These are phyloP conservation scores for Gnaphalium uliginosum DNA, from an alignment of 129 eudicot genomes.

Conservation along the genomic window DNA sequence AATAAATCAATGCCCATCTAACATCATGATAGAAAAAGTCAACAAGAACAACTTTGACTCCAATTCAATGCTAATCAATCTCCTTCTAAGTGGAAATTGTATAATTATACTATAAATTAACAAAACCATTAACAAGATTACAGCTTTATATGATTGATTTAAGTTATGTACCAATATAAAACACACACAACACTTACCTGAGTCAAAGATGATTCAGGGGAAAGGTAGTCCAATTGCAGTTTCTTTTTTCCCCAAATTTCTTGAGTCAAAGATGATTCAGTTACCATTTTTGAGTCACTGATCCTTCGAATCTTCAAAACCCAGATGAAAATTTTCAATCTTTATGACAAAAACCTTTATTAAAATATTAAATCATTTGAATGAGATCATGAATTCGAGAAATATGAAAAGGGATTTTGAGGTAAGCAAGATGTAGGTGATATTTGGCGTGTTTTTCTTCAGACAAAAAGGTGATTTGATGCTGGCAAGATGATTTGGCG, in stretches of 20 bases:
- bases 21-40: constrained; percentile 29
- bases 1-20: neutral
- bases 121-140: neutral
- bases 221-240: constrained; percentile 22
- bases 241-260: constrained; percentile 33
- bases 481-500: constrained; percentile 31
- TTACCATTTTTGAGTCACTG: constrained; percentile 18
- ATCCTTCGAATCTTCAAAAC: constrained; percentile 21
- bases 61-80: neutral
- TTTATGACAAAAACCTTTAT: constrained; percentile 13
- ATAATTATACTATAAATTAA: neutral
- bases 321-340: constrained; percentile 26
- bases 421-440: constrained; percentile 8
- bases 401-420: constrained; percentile 22
- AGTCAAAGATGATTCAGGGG: constrained; percentile 33
- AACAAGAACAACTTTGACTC: constrained; percentile 23
- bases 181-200: neutral
- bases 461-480: constrained; percentile 22
- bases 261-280: constrained; percentile 30
- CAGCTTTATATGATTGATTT: neutral
- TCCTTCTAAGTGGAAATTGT: neutral
- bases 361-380: neutral
- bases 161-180: neutral
- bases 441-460: constrained; percentile 15
- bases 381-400: neutral